phyloP scores from a whole-genome alignment of 768 basidiomycete species.

The Pholiota conissans region DNA sequence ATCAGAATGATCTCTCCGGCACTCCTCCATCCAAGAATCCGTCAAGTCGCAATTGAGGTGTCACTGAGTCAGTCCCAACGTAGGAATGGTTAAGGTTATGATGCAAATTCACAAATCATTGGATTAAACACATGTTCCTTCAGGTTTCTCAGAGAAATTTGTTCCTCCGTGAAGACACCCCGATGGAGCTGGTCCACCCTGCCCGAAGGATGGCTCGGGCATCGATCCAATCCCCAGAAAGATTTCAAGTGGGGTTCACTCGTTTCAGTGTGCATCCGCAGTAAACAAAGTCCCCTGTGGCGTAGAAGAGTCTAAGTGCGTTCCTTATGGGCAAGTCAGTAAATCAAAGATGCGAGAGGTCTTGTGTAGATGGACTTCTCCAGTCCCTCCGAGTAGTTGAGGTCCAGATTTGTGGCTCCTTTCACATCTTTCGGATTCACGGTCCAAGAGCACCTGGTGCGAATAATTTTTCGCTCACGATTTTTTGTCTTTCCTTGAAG shows the following conservation, averaged over 20 bases:
- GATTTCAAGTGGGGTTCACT: background rate
- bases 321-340: background rate
- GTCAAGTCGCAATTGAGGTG: background rate
- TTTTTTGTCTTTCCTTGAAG: background rate
- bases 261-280: background rate
- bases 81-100: background rate
- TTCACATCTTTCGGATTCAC: background rate
- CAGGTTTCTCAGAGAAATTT: background rate
- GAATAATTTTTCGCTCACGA: too few relatives aligned
- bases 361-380: background rate
- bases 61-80: background rate
- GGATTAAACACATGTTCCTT: background rate
- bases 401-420: background rate
- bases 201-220: background rate
- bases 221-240: background rate
- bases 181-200: background rate
- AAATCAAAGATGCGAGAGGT: background rate
- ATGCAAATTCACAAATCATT: background rate
- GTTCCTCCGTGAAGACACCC: background rate
- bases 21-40: background rate
- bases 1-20: background rate
- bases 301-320: background rate
- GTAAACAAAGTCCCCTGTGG: slow-evolving; percentile 2
- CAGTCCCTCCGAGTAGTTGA: background rate
- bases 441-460: background rate